Conservation (phyloP, 805 yeast species). For the Lipomyces starkeyi region DNA sequence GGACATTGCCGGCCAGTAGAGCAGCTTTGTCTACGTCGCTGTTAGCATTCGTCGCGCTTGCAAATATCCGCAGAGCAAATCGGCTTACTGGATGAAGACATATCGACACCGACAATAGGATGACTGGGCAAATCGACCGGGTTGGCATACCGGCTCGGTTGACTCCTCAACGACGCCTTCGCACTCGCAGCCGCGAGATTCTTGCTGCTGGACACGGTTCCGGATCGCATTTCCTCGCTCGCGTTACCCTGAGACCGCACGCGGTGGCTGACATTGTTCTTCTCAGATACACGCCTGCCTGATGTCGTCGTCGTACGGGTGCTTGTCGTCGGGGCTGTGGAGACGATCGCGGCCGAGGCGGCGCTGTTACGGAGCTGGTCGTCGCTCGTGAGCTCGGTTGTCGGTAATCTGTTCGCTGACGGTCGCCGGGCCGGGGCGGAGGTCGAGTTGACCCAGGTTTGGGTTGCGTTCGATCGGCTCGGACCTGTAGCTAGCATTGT, state of each 20-base stretch:
- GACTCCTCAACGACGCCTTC: slow-evolving; percentile 4
- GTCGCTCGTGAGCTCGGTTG: slow-evolving; percentile 7
- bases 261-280: background rate
- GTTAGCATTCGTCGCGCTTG: background rate
- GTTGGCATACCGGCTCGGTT: slow-evolving; percentile 25
- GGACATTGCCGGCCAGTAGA: slow-evolving; percentile 17
- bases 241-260: background rate
- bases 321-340: background rate
- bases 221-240: background rate
- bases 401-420: slow-evolving; percentile 2
- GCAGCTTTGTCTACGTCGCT: slow-evolving; percentile 27
- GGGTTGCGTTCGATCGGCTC: slow-evolving; percentile 3
- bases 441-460: slow-evolving; percentile 11
- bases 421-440: slow-evolving; percentile 1
- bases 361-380: slow-evolving; percentile 13
- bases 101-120: slow-evolving; percentile 30
- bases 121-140: slow-evolving; percentile 29
- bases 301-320: slow-evolving; percentile 1
- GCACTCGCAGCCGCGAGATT: background rate
- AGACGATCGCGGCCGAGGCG: slow-evolving; percentile 9
- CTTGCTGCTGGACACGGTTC: too few species aligned
- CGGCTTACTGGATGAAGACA: slow-evolving; percentile 19
- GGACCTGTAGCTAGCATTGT: slow-evolving; percentile 5
- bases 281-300: background rate
- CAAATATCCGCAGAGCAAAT: background rate